Conservation (phyloP, 345 rosid genomes). For the Lenwebbia sp. region DNA sequence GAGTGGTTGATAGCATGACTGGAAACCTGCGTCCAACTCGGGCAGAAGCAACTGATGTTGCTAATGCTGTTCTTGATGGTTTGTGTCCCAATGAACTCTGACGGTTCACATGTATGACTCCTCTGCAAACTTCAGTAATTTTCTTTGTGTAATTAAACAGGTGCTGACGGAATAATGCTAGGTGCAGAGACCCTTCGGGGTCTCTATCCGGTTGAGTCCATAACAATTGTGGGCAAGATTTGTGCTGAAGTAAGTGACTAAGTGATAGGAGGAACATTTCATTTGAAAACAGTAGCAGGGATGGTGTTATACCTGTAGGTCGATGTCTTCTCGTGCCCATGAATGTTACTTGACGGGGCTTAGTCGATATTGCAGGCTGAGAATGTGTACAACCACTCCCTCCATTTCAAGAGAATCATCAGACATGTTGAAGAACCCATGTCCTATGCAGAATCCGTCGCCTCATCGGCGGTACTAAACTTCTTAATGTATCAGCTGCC, state of each 20-base stretch:
- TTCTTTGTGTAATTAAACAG: background rate
- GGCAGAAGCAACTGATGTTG: constrained; percentile 20
- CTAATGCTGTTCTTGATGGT: constrained; percentile 22
- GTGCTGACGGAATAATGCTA: constrained; percentile 13
- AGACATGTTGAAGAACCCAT: constrained; percentile 30
- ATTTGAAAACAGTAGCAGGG: background rate
- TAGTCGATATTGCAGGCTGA: constrained; percentile 21
- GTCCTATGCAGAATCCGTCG: constrained; percentile 30
- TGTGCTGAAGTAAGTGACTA: constrained; percentile 9
- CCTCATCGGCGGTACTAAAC: constrained; percentile 25
- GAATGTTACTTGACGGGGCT: background rate
- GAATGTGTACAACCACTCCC: constrained; percentile 22
- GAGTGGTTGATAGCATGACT: constrained; percentile 19
- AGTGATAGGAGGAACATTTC: background rate
- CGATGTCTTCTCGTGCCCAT: background rate
- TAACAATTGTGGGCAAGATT: constrained; percentile 8
- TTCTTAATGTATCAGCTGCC: background rate
- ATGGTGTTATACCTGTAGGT: background rate
- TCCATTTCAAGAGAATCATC: constrained; percentile 19
- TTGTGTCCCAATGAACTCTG: background rate
- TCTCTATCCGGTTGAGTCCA: constrained; percentile 13
- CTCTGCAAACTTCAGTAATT: background rate
- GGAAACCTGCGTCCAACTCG: constrained; percentile 18
- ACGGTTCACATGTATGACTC: background rate
- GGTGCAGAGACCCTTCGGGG: constrained; percentile 18